phyloP scores from a whole-genome alignment of 1,284 basidiomycete genomes.

The Tilletia horrida region DNA sequence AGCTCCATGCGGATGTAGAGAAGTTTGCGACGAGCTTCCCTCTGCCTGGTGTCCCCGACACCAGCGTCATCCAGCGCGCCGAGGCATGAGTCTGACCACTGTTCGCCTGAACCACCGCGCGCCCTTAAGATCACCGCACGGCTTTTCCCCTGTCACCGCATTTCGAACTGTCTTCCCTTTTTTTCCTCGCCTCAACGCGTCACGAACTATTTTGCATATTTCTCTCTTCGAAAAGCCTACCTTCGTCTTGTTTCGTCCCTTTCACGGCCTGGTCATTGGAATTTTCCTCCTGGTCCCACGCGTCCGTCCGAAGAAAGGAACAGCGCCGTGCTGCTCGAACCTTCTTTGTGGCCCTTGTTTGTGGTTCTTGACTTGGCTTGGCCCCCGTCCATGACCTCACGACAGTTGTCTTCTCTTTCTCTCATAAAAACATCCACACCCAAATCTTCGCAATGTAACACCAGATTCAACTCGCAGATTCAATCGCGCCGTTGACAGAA shows the following conservation, averaged over 20 bases:
- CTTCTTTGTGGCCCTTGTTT: too few relatives aligned
- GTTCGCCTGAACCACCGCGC: too few relatives aligned
- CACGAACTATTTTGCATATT: neutral
- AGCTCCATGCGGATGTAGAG: slow-evolving; percentile 71
- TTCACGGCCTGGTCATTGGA: neutral
- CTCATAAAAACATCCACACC: neutral
- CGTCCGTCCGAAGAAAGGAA: too few relatives aligned
- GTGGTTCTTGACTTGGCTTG: too few relatives aligned
- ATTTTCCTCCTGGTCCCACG: neutral
- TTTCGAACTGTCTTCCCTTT: neutral
- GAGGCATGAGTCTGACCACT: neutral
- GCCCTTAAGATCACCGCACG: too few relatives aligned
- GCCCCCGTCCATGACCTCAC: neutral
- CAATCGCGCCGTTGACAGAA: too few relatives aligned
- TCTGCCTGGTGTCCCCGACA: slow-evolving; percentile 79
- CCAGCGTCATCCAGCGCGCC: slow-evolving; percentile 45
- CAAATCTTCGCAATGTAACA: slow-evolving; percentile 8
- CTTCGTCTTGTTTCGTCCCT: neutral
- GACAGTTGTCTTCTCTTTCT: neutral
- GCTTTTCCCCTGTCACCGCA: neutral
- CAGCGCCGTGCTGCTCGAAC: too few relatives aligned
- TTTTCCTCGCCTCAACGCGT: slow-evolving; percentile 10
- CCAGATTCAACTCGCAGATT: slow-evolving; percentile 15
- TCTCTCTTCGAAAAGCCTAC: neutral
- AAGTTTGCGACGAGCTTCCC: slow-evolving; percentile 83